Evolutionary conservation across 2,329 filamentous ascomycete genomes (phyloP).

Genomic region (Phaeosphaeria sp.): DNA sequence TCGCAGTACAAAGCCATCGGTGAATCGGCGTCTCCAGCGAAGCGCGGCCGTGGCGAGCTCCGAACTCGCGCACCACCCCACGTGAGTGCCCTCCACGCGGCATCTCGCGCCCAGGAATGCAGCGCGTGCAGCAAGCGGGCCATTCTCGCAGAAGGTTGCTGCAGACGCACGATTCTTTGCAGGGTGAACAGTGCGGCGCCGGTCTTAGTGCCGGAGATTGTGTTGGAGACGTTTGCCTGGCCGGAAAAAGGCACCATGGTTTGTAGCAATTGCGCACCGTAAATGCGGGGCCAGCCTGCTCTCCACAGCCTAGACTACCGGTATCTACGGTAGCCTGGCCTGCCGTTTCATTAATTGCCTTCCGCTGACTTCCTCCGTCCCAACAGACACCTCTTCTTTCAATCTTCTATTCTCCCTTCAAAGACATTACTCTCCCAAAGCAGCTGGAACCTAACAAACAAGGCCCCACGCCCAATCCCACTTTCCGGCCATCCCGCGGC

Average conservation of each 20-base stretch:
- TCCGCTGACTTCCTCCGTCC: conserved; percentile 13
- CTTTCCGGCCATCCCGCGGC: conserved; percentile 23
- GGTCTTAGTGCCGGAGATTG: background rate
- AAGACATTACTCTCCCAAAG: background rate
- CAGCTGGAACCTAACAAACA: background rate
- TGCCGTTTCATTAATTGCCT: conserved; percentile 14
- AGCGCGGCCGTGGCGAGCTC: background rate
- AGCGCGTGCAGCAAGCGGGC: background rate
- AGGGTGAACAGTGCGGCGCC: conserved; percentile 1
- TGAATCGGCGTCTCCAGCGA: background rate
- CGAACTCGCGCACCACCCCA: background rate
- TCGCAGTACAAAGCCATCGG: too few species aligned
- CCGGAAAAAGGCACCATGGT: background rate
- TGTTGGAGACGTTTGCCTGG: conserved; percentile 14
- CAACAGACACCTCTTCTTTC: background rate
- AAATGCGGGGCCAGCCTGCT: background rate
- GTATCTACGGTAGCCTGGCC: background rate
- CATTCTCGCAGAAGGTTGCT: background rate
- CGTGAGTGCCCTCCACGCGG: background rate
- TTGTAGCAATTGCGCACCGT: background rate
- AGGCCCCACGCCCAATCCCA: conserved; percentile 14
- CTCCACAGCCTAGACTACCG: background rate
- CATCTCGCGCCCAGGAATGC: background rate
- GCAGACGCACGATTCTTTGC: conserved; percentile 22
- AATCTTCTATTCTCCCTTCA: background rate